These are phyloP conservation scores for Nissolia schottii DNA, from an alignment of 306 rosid genomes.

Conservation along the genomic window DNA sequence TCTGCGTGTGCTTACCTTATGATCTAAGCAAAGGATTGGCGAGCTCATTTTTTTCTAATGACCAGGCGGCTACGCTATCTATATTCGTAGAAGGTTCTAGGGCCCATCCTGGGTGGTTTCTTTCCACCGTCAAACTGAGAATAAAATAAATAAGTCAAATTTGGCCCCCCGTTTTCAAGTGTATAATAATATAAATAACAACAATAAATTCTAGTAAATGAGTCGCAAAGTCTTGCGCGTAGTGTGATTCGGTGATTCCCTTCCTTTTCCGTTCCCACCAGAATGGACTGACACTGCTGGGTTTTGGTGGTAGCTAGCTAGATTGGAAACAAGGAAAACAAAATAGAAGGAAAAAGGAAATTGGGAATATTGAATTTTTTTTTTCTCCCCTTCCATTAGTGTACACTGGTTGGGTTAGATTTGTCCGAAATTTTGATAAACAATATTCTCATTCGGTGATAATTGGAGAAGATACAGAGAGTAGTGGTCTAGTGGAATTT, in stretches of 20 bases:
- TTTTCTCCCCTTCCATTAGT: not conserved
- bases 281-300: not conserved
- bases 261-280: not conserved
- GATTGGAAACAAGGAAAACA: not conserved
- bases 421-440: not conserved
- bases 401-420: not conserved
- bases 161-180: not conserved
- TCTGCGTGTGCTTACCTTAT: conserved; percentile 1
- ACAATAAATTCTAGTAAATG: not conserved
- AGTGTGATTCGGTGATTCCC: conserved; percentile 13
- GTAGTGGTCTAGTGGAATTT: too few species aligned
- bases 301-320: not conserved
- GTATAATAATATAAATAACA: not conserved
- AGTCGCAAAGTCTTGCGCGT: not conserved
- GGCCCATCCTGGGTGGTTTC: not conserved
- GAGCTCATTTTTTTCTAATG: not conserved
- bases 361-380: not conserved
- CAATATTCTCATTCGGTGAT: too few species aligned
- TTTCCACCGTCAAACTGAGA: not conserved
- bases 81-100: not conserved
- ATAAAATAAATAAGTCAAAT: not conserved
- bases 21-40: not conserved
- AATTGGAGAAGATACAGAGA: too few species aligned
- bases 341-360: too few species aligned
- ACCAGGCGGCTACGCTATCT: not conserved